These are phyloP conservation scores for Catenaria anguillulae DNA, from an alignment of 371 early-diverging fungal genomes.

Conservation along the genomic window DNA sequence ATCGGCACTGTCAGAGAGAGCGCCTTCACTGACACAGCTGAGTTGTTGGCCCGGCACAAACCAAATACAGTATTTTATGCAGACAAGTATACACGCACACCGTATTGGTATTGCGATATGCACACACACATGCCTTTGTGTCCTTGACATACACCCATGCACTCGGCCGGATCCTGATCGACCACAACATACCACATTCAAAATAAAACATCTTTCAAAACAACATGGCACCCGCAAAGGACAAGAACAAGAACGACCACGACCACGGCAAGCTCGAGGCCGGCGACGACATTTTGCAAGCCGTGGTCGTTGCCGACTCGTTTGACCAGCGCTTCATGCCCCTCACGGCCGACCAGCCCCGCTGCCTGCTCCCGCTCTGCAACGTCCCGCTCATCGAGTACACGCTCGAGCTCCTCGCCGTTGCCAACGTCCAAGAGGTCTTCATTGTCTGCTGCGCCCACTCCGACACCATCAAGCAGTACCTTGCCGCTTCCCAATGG, in stretches of 20 bases:
- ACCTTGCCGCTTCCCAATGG: constrained; percentile 33
- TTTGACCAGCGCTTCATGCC: constrained; percentile 80
- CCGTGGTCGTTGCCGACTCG: constrained; percentile 82
- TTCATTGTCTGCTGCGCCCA: constrained; percentile 73
- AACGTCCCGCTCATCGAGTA: constrained; percentile 91
- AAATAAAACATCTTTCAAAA: no score
- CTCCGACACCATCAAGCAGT: constrained; percentile 60
- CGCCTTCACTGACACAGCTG: no score
- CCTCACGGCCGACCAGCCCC: constrained; percentile 67
- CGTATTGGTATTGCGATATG: no score
- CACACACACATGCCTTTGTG: no score
- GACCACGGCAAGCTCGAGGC: not conserved
- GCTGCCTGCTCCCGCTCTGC: constrained; percentile 84
- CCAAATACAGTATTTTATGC: no score
- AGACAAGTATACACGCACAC: no score
- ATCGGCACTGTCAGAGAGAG: no score
- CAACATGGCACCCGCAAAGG: no score
- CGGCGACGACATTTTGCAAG: constrained; percentile 37
- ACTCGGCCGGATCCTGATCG: no score
- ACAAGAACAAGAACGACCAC: constrained; percentile 20
- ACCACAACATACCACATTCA: no score
- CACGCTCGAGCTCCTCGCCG: constrained; percentile 74
- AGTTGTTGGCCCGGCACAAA: no score
- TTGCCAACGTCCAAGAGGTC: constrained; percentile 70
- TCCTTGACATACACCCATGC: no score